A percentile compares a stretch with the other conserved stretches of the same genome.
Conservation (phyloP, 176 grass and related monocot genomes). For the Coix lacrymajobi region DNA sequence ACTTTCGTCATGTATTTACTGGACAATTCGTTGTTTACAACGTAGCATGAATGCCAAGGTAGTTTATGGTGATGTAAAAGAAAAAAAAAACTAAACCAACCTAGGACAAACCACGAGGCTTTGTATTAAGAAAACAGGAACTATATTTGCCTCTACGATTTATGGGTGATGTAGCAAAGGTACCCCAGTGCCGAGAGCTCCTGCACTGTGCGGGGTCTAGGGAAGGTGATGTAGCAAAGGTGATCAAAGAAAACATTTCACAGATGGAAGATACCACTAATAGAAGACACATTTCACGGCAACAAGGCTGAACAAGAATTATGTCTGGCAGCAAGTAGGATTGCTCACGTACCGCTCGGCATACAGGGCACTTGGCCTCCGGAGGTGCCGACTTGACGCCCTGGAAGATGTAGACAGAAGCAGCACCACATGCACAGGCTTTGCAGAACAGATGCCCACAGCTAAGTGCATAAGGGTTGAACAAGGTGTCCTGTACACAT, state of each 20-base stretch:
- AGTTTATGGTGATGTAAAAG: neutral
- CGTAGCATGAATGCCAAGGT: neutral
- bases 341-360: constrained; percentile 44
- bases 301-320: neutral
- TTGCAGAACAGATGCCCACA: constrained; percentile 78
- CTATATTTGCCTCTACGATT: neutral
- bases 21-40: neutral
- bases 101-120: neutral
- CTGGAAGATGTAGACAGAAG: constrained; percentile 67
- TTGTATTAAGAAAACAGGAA: neutral
- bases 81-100: neutral
- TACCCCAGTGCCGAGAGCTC: too few species aligned
- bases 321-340: neutral
- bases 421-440: constrained; percentile 59
- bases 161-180: neutral
- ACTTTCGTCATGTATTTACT: neutral
- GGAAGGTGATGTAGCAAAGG: too few species aligned
- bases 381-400: constrained; percentile 47
- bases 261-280: neutral
- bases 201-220: too few species aligned
- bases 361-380: constrained; percentile 57
- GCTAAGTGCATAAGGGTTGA: constrained; percentile 64
- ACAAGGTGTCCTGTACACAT: constrained; percentile 50
- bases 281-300: neutral
- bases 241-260: neutral